Percentiles rank a stretch among this genome's conserved stretches.
These are phyloP conservation scores for Phlyctochytrium bullatum DNA, from an alignment of 192 early-diverging fungal species.

Conservation along the genomic window DNA sequence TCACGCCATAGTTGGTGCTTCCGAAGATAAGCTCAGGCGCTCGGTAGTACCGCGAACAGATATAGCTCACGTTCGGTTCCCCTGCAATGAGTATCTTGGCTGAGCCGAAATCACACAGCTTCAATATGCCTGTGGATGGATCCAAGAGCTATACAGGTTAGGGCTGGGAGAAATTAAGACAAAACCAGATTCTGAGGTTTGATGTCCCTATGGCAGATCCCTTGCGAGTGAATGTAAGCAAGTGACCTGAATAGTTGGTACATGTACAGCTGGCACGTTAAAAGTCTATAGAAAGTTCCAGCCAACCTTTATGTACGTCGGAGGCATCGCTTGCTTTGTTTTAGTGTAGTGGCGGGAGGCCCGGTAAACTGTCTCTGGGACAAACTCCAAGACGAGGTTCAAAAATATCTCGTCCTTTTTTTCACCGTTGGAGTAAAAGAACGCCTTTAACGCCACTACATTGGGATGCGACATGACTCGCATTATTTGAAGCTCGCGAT, in stretches of 20 bases:
- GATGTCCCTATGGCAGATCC: slow-evolving; percentile 99
- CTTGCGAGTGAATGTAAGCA: slow-evolving; percentile 93
- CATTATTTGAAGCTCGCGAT: slow-evolving; percentile 94
- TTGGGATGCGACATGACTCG: slow-evolving; percentile 88
- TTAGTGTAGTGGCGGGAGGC: slow-evolving; percentile 88
- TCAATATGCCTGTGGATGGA: slow-evolving; percentile 85
- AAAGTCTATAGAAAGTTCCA: slow-evolving; percentile 3
- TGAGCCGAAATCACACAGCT: slow-evolving; percentile 97
- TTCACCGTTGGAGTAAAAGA: slow-evolving; percentile 95
- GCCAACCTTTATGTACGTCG: slow-evolving; percentile 79
- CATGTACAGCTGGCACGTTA: slow-evolving; percentile 76
- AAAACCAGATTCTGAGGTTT: slow-evolving; percentile 94
- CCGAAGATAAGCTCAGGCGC: slow-evolving; percentile 98
- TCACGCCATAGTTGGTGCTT: slow-evolving; percentile 86
- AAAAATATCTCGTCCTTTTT: slow-evolving; percentile 94
- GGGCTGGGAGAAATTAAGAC: background rate
- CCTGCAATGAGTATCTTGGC: slow-evolving; percentile 93
- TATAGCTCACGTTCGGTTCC: slow-evolving; percentile 98
- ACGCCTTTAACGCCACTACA: slow-evolving; percentile 84
- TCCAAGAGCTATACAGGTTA: slow-evolving; percentile 64
- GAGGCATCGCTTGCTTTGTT: slow-evolving; percentile 91
- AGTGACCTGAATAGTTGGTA: slow-evolving; percentile 97
- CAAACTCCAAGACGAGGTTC: slow-evolving; percentile 92
- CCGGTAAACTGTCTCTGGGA: slow-evolving; percentile 96
- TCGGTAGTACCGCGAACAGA: slow-evolving; percentile 96